Conservation (phyloP, 2,329 filamentous ascomycete genomes). For the Sphaceloma murrayae region DNA sequence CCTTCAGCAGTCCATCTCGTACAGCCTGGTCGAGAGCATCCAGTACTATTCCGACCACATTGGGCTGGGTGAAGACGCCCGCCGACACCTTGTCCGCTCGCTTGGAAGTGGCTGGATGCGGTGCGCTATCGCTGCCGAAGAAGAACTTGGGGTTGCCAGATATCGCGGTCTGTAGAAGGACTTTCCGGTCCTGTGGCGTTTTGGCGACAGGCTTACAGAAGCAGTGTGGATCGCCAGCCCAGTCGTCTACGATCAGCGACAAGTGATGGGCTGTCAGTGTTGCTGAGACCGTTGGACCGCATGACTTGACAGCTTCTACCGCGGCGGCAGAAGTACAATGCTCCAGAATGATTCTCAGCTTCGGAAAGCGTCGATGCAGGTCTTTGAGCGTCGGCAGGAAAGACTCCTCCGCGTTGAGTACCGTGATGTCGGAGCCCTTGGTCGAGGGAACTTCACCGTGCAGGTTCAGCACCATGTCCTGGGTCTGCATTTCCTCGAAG, state of each 20-base stretch:
- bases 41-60: slow-evolving; percentile 56
- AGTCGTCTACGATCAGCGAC: slow-evolving; percentile 66
- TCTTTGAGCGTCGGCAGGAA: slow-evolving; percentile 73
- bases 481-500: slow-evolving; percentile 80
- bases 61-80: slow-evolving; percentile 71
- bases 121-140: slow-evolving; percentile 65
- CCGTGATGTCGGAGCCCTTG: slow-evolving; percentile 31
- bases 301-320: slow-evolving; percentile 64
- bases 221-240: slow-evolving; percentile 59
- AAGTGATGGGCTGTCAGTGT: slow-evolving; percentile 85
- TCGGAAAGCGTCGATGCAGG: slow-evolving; percentile 66
- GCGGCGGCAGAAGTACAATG: slow-evolving; percentile 83
- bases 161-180: slow-evolving; percentile 56
- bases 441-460: slow-evolving; percentile 72
- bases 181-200: slow-evolving; percentile 61
- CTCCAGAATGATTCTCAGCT: slow-evolving; percentile 58
- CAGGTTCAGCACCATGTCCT: slow-evolving; percentile 79
- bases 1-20: slow-evolving; percentile 43
- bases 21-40: slow-evolving; percentile 56
- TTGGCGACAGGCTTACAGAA: slow-evolving; percentile 64
- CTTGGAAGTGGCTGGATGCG: slow-evolving; percentile 55
- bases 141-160: slow-evolving; percentile 59
- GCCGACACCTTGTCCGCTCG: slow-evolving; percentile 51
- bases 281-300: slow-evolving; percentile 65
- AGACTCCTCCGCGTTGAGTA: slow-evolving; percentile 58